Conservation (phyloP, 345 rosid genomes). For the Eucalyptus urophylla region DNA sequence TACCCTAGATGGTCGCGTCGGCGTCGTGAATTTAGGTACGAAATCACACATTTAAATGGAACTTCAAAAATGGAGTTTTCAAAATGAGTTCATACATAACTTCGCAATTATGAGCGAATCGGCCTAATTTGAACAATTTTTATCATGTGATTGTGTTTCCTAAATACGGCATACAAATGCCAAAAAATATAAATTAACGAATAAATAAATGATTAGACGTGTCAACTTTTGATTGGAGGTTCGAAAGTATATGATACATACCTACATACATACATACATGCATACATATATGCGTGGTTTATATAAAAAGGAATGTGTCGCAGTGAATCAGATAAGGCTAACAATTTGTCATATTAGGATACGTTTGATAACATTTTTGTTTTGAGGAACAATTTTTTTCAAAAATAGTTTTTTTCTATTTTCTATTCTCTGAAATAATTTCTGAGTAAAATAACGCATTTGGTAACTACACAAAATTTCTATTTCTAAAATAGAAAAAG, state of each 20-base stretch:
- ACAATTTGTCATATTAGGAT: not conserved
- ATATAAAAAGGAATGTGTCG: not conserved
- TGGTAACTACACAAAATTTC: no score
- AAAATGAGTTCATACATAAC: not conserved
- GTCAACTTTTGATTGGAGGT: not conserved
- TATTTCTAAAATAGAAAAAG: no score
- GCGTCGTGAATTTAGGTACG: not conserved
- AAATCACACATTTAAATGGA: not conserved
- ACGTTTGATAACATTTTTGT: no score
- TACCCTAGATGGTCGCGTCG: not conserved
- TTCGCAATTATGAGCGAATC: not conserved
- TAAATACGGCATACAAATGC: not conserved
- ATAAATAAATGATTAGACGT: not conserved
- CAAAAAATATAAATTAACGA: not conserved
- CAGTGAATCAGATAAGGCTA: not conserved
- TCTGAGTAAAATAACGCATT: rapidly evolving
- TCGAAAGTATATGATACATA: not conserved
- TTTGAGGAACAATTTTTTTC: no score
- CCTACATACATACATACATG: no score
- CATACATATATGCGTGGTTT: not conserved
- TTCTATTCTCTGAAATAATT: no score
- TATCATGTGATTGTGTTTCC: not conserved
- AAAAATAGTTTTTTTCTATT: no score
- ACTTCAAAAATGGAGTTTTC: not conserved
- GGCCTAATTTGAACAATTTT: not conserved